Base-by-base conservation (phyloP, 495 filamentous ascomycete species). In the Aspergillus cristatus region DNA sequence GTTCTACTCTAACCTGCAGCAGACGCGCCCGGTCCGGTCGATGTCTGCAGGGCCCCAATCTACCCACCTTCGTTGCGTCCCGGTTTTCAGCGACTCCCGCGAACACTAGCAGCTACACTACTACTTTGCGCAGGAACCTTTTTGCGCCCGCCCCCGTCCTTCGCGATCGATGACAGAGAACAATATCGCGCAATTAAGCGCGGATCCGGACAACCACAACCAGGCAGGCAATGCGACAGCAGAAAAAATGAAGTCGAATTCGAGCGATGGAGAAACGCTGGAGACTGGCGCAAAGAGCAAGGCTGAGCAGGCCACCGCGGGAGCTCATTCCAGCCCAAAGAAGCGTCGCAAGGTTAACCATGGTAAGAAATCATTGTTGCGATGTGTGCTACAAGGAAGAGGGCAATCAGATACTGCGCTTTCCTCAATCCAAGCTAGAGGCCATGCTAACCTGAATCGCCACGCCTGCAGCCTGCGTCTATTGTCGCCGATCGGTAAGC, bases 281-380 rank as follows among this genome's bases (percentile, higher is more conserved):
- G 61, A 57, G 35, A 42, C 45, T 37, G 53, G 47, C 50, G 49
- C 47, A 39, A 60, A 58, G 38, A 55, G 55, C n/a, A 69, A 66
- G 47, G 37, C 58, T 42, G 63, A 65, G 49, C 54, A 51, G 28
- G 40, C 52, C 41, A 42, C 57, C 40, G 47, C 47, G 39, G 61
- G 55, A 42, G 52, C 57, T 54, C 59, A 69, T 45, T 62, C 67
- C 38, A 86, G 80, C 54, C 79, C 84, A 14, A 94, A 91, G 74
- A 98, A 95, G 76, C 76, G 93, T 66, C 84, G 89, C 67, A 99
- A 99, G 72, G 91, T 99, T 53, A 97, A 96, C 76, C 93, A 99
- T 75, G 91, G 90, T 94, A 77, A 73, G 79, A 63, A 41, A 43
- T 40, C 42, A 38, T 28, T 42, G 43, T 35, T 32, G 37, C 42